These are phyloP conservation scores for Colletotrichum sansevieriae DNA, from an alignment of 2,329 filamentous ascomycete species.

Conservation along the genomic window DNA sequence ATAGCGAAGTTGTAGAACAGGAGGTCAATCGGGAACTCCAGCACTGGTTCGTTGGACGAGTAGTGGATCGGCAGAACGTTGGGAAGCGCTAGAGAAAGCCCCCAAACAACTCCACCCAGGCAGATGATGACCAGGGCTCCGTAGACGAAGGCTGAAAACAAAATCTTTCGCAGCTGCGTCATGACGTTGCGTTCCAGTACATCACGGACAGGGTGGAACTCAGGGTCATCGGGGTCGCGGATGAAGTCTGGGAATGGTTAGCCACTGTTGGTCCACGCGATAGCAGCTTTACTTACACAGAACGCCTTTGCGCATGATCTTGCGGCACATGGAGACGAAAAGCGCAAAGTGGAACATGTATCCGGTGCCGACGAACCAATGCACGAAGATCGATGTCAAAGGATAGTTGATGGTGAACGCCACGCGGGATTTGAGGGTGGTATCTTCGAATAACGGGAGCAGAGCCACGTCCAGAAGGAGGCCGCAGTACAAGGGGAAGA, in stretches of 20 bases:
- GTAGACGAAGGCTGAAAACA: constrained; percentile 96
- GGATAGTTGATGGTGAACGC: constrained; percentile 84
- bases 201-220: constrained; percentile 97
- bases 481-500: constrained; percentile 96
- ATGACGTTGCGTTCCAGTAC: constrained; percentile 93
- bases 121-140: constrained; percentile 93
- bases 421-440: constrained; percentile 81
- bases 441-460: constrained; percentile 87
- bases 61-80: constrained; percentile 91
- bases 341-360: constrained; percentile 99
- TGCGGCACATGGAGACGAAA: constrained; percentile 98
- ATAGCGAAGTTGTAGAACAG: constrained; percentile 98
- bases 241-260: constrained; percentile 81
- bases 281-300: constrained; percentile 73
- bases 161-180: constrained; percentile 94
- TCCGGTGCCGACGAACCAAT: constrained; percentile 98
- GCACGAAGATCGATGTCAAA: constrained; percentile 92
- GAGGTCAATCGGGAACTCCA: constrained; percentile 95
- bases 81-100: constrained; percentile 76
- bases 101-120: constrained; percentile 95
- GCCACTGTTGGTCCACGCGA: not conserved
- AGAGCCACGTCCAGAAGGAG: constrained; percentile 89
- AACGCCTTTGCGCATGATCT: constrained; percentile 95
- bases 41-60: constrained; percentile 89
- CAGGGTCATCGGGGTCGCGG: constrained; percentile 96